Base-by-base conservation (phyloP, 2,329 filamentous ascomycete genomes). In the Ceratocystis smalleyi region DNA sequence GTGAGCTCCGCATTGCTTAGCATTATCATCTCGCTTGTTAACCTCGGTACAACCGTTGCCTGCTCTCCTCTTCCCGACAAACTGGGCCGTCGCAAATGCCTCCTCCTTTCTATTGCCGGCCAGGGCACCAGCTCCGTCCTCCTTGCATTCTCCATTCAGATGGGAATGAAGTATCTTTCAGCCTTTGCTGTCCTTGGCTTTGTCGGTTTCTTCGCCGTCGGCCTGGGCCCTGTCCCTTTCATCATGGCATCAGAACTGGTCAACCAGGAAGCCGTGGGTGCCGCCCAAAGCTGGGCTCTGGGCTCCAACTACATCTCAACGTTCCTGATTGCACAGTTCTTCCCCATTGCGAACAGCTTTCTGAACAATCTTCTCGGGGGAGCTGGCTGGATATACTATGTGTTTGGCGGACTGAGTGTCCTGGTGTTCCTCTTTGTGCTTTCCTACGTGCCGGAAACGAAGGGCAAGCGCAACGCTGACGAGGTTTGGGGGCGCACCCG, bases 231-330 rank as follows among this genome's bases (percentile, higher is more conserved):
- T 0, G 89, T 99, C 0, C 94, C 94, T 0, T 99, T 97, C 74
- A 95, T 97, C 69, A 80, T 99, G 59, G 87, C 91, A 0, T 91
- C 89, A 1, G 94, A 97, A 74, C 82, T 97, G 2, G 94, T 97
- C 0, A 88, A 86, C 0, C 86, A 90, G 12, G 90, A 96, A 72
- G 94, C 92, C 0, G 91, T 96, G 0, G 91, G 92, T 1, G 90
- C 92, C 0, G 88, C 90, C 0, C 94, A 99, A 73, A 91, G 87
- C 65, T 95, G 91, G 82, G 88, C 87, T 0, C 75, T 97, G 27
- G 89, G 84, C 1, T 87, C 89, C 15, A 97, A 94, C 73, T 97
- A 95, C 79, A 79, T 89, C 30, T 88, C 91, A 0, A 97, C 92
- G 0, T 97, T 96, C 71, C 70, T 95, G 24, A 91, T 99, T 1